Conservation (phyloP, 2,329 filamentous ascomycete genomes). For the Aspergillus flavus region DNA sequence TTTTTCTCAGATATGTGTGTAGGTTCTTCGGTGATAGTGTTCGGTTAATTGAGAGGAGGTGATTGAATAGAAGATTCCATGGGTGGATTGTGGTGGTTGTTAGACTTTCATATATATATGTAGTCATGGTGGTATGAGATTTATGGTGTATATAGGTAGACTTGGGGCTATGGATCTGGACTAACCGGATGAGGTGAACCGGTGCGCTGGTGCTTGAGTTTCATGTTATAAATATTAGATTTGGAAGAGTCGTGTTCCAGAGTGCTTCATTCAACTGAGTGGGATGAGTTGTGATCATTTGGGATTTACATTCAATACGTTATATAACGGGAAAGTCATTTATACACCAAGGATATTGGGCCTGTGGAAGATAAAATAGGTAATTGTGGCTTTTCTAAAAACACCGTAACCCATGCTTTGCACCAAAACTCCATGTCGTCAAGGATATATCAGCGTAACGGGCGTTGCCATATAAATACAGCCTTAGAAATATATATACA, state of each 20-base stretch:
- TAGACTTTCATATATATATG: neutral
- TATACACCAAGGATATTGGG: too few relatives aligned
- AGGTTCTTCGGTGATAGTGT: too few relatives aligned
- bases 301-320: neutral
- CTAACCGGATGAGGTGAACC: neutral
- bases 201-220: neutral
- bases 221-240: neutral
- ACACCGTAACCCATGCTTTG: neutral
- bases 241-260: neutral
- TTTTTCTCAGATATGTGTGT: neutral
- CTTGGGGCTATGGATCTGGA: neutral
- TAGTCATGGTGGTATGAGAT: neutral
- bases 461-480: neutral
- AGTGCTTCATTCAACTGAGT: neutral
- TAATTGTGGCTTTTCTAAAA: too few relatives aligned
- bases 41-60: too few relatives aligned
- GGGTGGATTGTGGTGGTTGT: neutral
- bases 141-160: neutral
- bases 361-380: too few relatives aligned
- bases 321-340: too few relatives aligned
- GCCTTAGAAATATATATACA: slow-evolving; percentile 3
- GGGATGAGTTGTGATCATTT: neutral
- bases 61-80: neutral
- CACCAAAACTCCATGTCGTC: neutral
- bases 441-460: neutral